Evolutionary conservation across 1,284 basidiomycete species (phyloP).

Genomic region (Ganoderma lucidum): DNA sequence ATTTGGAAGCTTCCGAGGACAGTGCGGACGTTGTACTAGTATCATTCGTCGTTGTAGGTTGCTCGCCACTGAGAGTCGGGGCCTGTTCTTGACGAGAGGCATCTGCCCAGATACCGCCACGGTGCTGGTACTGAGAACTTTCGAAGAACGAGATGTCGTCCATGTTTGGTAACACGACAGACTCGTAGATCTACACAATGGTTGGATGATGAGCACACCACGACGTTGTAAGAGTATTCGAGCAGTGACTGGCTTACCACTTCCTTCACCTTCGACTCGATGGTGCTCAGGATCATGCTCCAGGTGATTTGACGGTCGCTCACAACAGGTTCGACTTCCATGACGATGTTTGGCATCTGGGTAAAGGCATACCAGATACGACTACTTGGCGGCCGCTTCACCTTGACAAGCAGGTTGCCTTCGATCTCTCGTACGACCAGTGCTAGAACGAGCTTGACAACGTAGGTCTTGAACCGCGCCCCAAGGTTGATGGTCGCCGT

Average conservation of each 20-base stretch:
- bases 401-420: slow-evolving; percentile 89
- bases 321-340: slow-evolving; percentile 93
- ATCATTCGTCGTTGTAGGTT: slow-evolving; percentile 30
- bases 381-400: slow-evolving; percentile 96
- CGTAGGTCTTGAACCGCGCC: slow-evolving; percentile 87
- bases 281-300: slow-evolving; percentile 90
- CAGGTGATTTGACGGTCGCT: slow-evolving; percentile 93
- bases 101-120: slow-evolving; percentile 93
- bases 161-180: slow-evolving; percentile 96
- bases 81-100: slow-evolving; percentile 62
- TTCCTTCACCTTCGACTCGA: slow-evolving; percentile 90
- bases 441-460: slow-evolving; percentile 89
- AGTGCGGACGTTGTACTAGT: slow-evolving; percentile 33
- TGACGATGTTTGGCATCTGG: slow-evolving; percentile 87
- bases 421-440: slow-evolving; percentile 89
- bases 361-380: slow-evolving; percentile 99
- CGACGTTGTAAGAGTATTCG: slow-evolving; percentile 7
- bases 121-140: slow-evolving; percentile 66
- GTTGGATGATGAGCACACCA: slow-evolving; percentile 6
- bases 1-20: slow-evolving; percentile 32
- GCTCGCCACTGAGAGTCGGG: slow-evolving; percentile 27
- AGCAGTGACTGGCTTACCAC: slow-evolving; percentile 67
- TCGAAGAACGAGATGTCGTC: slow-evolving; percentile 98
- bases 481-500: slow-evolving; percentile 87
- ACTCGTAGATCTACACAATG: slow-evolving; percentile 82